These are phyloP conservation scores for Curvularia spicifera DNA, from an alignment of 2,329 filamentous ascomycete genomes.

Conservation along the genomic window DNA sequence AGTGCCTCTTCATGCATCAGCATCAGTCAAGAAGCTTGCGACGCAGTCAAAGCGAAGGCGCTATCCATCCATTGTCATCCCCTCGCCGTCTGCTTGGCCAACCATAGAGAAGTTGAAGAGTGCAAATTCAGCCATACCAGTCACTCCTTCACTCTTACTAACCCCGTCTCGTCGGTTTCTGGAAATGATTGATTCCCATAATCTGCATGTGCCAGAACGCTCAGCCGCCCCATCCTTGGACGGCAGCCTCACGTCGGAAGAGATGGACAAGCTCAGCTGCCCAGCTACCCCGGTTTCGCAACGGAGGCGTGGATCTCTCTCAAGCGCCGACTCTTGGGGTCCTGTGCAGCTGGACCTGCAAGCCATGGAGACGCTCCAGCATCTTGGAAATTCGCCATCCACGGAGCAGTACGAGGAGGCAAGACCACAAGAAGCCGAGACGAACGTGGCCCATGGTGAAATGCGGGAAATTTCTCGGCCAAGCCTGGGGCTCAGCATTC, in stretches of 20 bases:
- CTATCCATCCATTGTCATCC: slow-evolving; percentile 66
- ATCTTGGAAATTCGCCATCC: slow-evolving; percentile 59
- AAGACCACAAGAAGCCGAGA: slow-evolving; percentile 35
- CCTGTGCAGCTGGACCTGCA: slow-evolving; percentile 71
- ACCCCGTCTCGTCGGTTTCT: slow-evolving; percentile 78
- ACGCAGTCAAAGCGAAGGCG: slow-evolving; percentile 52
- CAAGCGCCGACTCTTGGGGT: slow-evolving; percentile 68
- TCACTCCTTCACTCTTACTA: slow-evolving; percentile 61
- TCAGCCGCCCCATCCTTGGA: slow-evolving; percentile 88
- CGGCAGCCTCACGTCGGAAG: slow-evolving; percentile 86
- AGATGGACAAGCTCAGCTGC: slow-evolving; percentile 81
- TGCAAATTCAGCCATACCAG: slow-evolving; percentile 61
- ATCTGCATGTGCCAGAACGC: slow-evolving; percentile 70
- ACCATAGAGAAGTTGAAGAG: slow-evolving; percentile 62
- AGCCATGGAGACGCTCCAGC: slow-evolving; percentile 80
- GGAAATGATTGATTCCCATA: slow-evolving; percentile 67
- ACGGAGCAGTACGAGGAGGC: slow-evolving; percentile 29
- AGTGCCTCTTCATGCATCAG: slow-evolving; percentile 59
- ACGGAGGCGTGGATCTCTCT: slow-evolving; percentile 51
- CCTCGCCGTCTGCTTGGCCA: slow-evolving; percentile 63
- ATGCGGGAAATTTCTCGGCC: slow-evolving; percentile 65
- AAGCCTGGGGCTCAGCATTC: slow-evolving; percentile 52
- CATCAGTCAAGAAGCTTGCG: slow-evolving; percentile 56
- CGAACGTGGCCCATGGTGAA: slow-evolving; percentile 60
- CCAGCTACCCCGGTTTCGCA: slow-evolving; percentile 76